Evolutionary conservation across 2,329 filamentous ascomycete species (phyloP).

Genomic region (Paecilomyces sp.): DNA sequence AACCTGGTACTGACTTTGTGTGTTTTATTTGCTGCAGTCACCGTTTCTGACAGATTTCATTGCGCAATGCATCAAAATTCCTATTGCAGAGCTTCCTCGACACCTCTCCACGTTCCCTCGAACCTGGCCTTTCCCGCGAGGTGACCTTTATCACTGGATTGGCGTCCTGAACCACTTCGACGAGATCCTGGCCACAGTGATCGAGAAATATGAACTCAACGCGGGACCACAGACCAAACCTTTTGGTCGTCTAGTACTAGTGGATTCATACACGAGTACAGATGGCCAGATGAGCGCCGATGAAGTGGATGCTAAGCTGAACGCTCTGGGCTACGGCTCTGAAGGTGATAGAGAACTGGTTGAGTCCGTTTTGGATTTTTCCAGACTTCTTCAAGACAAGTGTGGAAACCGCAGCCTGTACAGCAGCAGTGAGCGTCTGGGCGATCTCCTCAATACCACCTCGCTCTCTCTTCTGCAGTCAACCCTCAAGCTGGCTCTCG

Average conservation of each 20-base stretch:
- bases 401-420: slow-evolving; percentile 97
- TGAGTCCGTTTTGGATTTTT: slow-evolving; percentile 76
- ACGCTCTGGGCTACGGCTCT: slow-evolving; percentile 55
- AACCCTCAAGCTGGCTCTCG: slow-evolving; percentile 72
- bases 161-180: slow-evolving; percentile 90
- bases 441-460: slow-evolving; percentile 81
- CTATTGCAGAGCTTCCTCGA: slow-evolving; percentile 69
- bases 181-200: slow-evolving; percentile 74
- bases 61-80: slow-evolving; percentile 52
- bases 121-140: slow-evolving; percentile 90
- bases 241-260: slow-evolving; percentile 48
- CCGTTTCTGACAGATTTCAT: slow-evolving; percentile 81
- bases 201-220: slow-evolving; percentile 69
- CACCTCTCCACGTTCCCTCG: slow-evolving; percentile 75
- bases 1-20: slow-evolving; percentile 13
- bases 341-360: slow-evolving; percentile 78
- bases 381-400: slow-evolving; percentile 79
- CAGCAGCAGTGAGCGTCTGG: slow-evolving; percentile 83
- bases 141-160: slow-evolving; percentile 98
- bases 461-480: slow-evolving; percentile 70
- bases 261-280: slow-evolving; percentile 50
- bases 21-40: slow-evolving; percentile 52
- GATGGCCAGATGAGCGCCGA: slow-evolving; percentile 48
- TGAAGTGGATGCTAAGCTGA: slow-evolving; percentile 48
- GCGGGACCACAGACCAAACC: slow-evolving; percentile 72